Conservation (phyloP, 2,329 filamentous ascomycete genomes). For the Huntiella omanensis region DNA sequence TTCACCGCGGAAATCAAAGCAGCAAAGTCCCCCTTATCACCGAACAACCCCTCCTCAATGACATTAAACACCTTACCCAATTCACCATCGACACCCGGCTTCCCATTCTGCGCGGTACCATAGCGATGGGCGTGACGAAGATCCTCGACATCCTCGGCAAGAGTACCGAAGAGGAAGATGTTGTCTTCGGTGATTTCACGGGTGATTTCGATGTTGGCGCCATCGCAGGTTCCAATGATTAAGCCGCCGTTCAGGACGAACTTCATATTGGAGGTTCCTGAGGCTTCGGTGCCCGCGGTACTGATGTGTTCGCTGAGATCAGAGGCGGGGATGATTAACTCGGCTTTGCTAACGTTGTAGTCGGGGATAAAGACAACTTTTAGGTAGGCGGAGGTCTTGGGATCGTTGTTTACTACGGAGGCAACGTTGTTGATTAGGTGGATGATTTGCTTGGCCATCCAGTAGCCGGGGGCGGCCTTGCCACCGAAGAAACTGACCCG, state of each 20-base stretch:
- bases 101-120: conserved; percentile 39
- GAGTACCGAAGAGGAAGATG: conserved; percentile 95
- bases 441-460: conserved; percentile 99
- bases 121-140: conserved; percentile 82
- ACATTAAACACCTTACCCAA: conserved; percentile 66
- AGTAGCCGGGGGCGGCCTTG: conserved; percentile 94
- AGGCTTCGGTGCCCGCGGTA: conserved; percentile 80
- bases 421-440: conserved; percentile 90
- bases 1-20: conserved; percentile 69
- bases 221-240: conserved; percentile 95
- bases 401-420: conserved; percentile 75
- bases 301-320: conserved; percentile 98
- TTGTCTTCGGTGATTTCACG: conserved; percentile 92
- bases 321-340: conserved; percentile 85
- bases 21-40: conserved; percentile 58
- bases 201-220: conserved; percentile 96
- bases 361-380: conserved; percentile 97
- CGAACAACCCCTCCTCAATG: conserved; percentile 67
- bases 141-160: conserved; percentile 91
- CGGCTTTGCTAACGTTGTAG: conserved; percentile 98
- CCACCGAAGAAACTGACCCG: conserved; percentile 94
- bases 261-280: conserved; percentile 97
- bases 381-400: conserved; percentile 77
- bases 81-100: conserved; percentile 42
- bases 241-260: conserved; percentile 94